A percentile compares a stretch with the other conserved stretches of the same genome.
phyloP scores from a whole-genome alignment of 805 yeast genomes.

The Spathaspora boniae region DNA sequence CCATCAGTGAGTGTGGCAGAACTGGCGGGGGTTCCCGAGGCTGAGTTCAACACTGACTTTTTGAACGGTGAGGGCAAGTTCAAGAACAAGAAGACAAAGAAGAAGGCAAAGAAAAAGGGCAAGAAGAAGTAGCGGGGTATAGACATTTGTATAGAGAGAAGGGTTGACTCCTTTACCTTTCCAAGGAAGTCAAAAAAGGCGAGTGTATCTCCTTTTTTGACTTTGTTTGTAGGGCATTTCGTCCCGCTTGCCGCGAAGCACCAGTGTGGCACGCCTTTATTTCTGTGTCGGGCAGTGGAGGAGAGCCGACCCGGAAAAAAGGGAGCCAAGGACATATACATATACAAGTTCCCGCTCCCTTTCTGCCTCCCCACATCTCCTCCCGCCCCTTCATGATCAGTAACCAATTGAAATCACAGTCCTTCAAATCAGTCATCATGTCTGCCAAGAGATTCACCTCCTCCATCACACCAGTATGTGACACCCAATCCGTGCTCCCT shows the following conservation, averaged over 20 bases:
- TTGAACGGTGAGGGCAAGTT: conserved; percentile 25
- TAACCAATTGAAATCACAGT: conserved; percentile 16
- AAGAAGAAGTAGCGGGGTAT: conserved; percentile 6
- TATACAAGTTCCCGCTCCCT: no score
- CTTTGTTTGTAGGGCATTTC: no score
- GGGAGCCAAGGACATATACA: background rate
- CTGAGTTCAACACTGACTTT: conserved; percentile 30
- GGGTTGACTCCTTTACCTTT: no score
- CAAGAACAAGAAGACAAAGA: conserved; percentile 25
- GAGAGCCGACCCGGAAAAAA: background rate
- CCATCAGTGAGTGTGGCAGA: background rate
- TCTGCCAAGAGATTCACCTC: conserved; percentile 24
- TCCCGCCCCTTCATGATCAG: conserved; percentile 14
- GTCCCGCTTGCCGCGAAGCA: no score
- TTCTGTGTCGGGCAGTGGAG: background rate
- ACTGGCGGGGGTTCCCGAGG: conserved; percentile 11
- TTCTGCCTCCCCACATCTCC: no score
- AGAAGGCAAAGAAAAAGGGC: conserved; percentile 7
- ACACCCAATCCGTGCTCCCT: background rate
- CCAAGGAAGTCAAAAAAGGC: conserved; percentile 3
- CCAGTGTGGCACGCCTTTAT: no score
- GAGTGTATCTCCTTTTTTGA: background rate
- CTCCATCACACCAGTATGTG: conserved; percentile 30
- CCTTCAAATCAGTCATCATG: conserved; percentile 18
- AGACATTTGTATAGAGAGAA: no score